Evolutionary conservation across 768 basidiomycete species (phyloP).

Genomic region (Boletus sp.): DNA sequence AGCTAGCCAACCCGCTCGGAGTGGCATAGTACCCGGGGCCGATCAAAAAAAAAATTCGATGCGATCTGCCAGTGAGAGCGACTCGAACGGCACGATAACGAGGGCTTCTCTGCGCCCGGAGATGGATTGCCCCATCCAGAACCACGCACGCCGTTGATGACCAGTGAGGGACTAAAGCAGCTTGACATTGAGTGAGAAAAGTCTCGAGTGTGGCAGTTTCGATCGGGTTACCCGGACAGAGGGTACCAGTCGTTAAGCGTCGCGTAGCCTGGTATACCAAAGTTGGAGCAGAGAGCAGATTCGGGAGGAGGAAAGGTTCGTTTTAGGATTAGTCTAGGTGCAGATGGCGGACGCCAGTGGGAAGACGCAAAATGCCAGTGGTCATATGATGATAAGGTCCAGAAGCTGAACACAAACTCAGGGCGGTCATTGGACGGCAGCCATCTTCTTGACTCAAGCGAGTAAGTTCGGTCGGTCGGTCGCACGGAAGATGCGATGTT

Average conservation of each 20-base stretch:
- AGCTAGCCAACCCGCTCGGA: no score
- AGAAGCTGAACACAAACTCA: background rate
- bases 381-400: background rate
- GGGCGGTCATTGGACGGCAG: background rate
- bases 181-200: background rate
- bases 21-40: background rate
- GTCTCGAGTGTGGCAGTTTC: background rate
- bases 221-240: background rate
- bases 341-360: background rate
- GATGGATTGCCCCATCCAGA: background rate
- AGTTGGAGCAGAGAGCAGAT: background rate
- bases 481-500: background rate
- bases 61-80: background rate
- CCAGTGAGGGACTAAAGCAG: background rate
- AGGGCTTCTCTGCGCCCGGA: background rate
- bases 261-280: background rate
- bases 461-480: background rate
- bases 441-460: background rate
- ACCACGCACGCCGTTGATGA: background rate
- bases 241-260: background rate
- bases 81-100: background rate
- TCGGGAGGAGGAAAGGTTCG: background rate
- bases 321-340: background rate
- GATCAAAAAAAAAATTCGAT: background rate
- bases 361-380: background rate